Percentiles rank a stretch among this genome's conserved stretches.
Conservation (phyloP, 768 basidiomycete species). For the Lactifluus pinguis region DNA sequence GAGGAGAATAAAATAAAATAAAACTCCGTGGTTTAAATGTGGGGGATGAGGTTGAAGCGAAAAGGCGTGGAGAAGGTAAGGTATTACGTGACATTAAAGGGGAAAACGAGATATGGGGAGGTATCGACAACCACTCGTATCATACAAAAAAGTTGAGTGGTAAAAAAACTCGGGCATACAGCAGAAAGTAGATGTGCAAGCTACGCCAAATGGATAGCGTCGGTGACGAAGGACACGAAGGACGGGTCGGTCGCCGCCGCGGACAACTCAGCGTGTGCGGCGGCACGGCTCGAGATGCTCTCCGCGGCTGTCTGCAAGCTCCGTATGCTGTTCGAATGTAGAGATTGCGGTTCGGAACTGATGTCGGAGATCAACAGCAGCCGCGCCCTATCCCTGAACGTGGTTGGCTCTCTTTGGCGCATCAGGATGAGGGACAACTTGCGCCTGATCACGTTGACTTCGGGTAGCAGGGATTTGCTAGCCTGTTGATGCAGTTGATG, state of each 20-base stretch:
- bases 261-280: not conserved
- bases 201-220: not conserved
- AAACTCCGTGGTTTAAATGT: too few relatives aligned
- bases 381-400: slow-evolving; percentile 28
- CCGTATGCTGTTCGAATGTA: slow-evolving; percentile 45
- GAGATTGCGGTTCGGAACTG: slow-evolving; percentile 23
- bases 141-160: too few relatives aligned
- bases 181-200: not conserved
- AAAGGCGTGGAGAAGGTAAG: too few relatives aligned
- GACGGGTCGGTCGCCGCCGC: not conserved
- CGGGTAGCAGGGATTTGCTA: not conserved
- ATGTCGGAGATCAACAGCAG: slow-evolving; percentile 53
- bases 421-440: slow-evolving; percentile 32
- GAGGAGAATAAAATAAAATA: too few relatives aligned
- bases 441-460: slow-evolving; percentile 20
- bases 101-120: too few relatives aligned
- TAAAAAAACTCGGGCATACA: too few relatives aligned
- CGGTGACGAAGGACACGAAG: not conserved
- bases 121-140: too few relatives aligned
- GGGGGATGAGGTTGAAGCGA: too few relatives aligned
- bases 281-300: slow-evolving; percentile 34
- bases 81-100: too few relatives aligned
- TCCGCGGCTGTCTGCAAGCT: slow-evolving; percentile 46
- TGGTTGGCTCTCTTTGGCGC: slow-evolving; percentile 20
- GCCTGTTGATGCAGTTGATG: not conserved